Base-by-base conservation (phyloP, 208 protist species). In the Leishmania tarentolae region DNA sequence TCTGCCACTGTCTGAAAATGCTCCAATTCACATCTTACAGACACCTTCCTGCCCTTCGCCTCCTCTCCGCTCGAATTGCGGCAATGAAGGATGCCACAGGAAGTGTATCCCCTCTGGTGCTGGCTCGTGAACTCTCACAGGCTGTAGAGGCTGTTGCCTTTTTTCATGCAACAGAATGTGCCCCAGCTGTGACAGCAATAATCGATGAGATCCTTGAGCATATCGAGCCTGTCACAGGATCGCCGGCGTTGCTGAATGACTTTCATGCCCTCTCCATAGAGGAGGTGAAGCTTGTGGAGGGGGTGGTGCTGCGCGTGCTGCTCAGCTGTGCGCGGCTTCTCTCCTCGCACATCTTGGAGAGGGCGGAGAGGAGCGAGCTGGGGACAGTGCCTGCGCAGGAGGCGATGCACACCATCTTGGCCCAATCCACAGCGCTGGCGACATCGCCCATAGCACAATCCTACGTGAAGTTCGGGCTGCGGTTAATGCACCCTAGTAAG, bases 1-100 rank as follows among this genome's bases (percentile, higher is more conserved):
- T 93, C 24, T 75, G 86, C 35, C 17, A 82, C 53, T 74, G 92
- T 21, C 31, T 91, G 56, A 86, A 86, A 46, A 74, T 90, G 31
- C 86, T 95, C 46, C 86, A 88, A 66, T 79, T 76, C 50, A 78
- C 83, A 50, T 91, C 86, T 9, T 92, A 93, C 80, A 88, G 90
- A 47, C 88, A 96, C 76, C 82, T 88, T 35, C 75, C 88, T 15
- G 83, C 86, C 8, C 63, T 96, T 52, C 87, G 86, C 28, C 56
- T 87, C 15, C 82, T 93, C 28, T 86, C 87, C 7, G 82, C 82
- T 0, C 89, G 90, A 17, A 47, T 92, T 17, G 83, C 83, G 24
- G 57, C 71, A 50, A 53, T 19, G 40, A 46, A 61, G 28, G 31
- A 66, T n/a, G 68, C 19, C 28, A 13, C 70, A 31, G 24, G 40